These are phyloP conservation scores for Ogataea glucozyma DNA, from an alignment of 805 yeast genomes.

Conservation along the genomic window DNA sequence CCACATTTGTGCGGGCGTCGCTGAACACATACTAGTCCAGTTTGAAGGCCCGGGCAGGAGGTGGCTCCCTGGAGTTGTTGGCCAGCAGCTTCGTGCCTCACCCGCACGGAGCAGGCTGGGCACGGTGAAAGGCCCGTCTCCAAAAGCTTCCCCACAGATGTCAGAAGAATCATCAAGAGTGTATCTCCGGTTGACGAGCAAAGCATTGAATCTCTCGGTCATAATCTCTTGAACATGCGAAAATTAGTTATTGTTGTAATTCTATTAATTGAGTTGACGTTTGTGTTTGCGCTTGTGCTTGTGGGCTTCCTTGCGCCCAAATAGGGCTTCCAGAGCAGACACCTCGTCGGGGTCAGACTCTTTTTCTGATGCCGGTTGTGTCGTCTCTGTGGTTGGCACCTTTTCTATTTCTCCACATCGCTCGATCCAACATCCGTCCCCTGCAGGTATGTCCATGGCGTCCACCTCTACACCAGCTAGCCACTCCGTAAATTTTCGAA, in stretches of 20 bases:
- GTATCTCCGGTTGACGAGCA: constrained; percentile 55
- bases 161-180: constrained; percentile 35
- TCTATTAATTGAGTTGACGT: constrained; percentile 7
- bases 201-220: constrained; percentile 50
- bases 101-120: constrained; percentile 4
- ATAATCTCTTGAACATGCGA: constrained; percentile 49
- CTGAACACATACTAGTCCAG: background rate
- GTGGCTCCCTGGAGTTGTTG: background rate
- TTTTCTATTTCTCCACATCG: constrained; percentile 28
- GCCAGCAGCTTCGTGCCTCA: constrained; percentile 4
- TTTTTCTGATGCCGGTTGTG: background rate
- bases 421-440: constrained; percentile 20
- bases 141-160: constrained; percentile 3
- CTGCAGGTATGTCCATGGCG: constrained; percentile 17
- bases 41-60: constrained; percentile 10
- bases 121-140: constrained; percentile 1
- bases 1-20: constrained; percentile 10
- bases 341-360: constrained; percentile 8
- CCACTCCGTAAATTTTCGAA: constrained; percentile 17
- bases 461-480: constrained; percentile 20
- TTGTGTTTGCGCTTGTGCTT: background rate
- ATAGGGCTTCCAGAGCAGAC: constrained; percentile 26
- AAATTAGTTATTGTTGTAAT: background rate
- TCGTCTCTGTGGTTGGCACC: background rate
- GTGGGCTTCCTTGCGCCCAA: constrained; percentile 14